Conservation (phyloP, 306 rosid species). For the Prunus davidiana region DNA sequence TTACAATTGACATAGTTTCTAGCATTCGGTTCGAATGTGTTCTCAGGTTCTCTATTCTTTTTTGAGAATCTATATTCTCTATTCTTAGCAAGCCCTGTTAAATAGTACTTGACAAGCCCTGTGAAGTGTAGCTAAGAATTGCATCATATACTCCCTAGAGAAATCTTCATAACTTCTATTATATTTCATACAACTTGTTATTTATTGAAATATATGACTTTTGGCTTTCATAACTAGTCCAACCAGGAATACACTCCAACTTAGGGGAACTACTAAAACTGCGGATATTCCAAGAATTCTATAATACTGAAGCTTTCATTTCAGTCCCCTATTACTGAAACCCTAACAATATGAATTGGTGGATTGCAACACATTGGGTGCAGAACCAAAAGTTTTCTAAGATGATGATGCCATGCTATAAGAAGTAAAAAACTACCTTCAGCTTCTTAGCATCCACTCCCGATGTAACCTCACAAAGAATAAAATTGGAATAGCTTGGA, state of each 20-base stretch:
- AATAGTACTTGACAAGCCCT: background rate
- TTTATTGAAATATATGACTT: background rate
- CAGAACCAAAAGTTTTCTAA: background rate
- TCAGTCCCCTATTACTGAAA: background rate
- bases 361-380: background rate
- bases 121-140: background rate
- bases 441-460: constrained; percentile 87
- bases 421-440: constrained; percentile 50
- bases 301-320: background rate
- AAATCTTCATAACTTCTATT: background rate
- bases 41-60: background rate
- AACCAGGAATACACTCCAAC: background rate
- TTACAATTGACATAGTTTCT: background rate
- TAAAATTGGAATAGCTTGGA: constrained; percentile 90
- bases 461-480: constrained; percentile 80
- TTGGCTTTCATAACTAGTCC: background rate
- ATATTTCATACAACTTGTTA: background rate
- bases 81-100: too few species aligned
- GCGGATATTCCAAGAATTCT: background rate
- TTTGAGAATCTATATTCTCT: too few species aligned
- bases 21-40: background rate
- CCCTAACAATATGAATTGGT: background rate
- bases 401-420: background rate
- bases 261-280: background rate
- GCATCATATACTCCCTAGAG: background rate